Percentiles rank a stretch among this genome's conserved stretches.
These are phyloP conservation scores for Aspergillus funiculosus DNA, from an alignment of 495 filamentous ascomycete genomes.

Conservation along the genomic window DNA sequence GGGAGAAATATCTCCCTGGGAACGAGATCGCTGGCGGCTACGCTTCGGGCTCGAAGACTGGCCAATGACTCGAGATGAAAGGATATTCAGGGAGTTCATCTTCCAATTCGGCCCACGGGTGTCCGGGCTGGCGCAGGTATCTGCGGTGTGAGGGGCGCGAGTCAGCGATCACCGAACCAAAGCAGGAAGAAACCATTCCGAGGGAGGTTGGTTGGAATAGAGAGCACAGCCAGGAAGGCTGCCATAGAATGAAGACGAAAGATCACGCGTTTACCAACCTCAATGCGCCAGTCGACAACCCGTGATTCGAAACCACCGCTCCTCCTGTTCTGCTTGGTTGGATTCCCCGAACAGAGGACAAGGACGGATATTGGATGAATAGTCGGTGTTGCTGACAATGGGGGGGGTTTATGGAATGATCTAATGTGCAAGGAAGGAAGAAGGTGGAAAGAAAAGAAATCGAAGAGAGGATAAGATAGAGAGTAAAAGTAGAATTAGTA, in stretches of 20 bases:
- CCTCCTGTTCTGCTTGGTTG: conserved; percentile 19
- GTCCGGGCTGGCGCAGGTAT: conserved; percentile 37
- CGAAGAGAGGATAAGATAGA: neutral
- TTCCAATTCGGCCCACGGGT: conserved; percentile 56
- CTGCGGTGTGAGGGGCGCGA: conserved; percentile 23
- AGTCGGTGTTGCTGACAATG: neutral
- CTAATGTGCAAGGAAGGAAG: neutral
- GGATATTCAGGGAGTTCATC: conserved; percentile 98
- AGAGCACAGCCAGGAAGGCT: conserved; percentile 12
- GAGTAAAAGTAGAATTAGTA: conserved; percentile 1
- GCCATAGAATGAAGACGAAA: conserved; percentile 15
- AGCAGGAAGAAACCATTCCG: conserved; percentile 2
- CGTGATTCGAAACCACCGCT: conserved; percentile 34
- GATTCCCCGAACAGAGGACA: neutral
- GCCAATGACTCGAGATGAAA: conserved; percentile 79
- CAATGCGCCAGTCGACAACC: conserved; percentile 43
- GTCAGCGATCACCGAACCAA: conserved; percentile 20
- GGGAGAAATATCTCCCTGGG: conserved; percentile 51
- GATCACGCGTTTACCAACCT: conserved; percentile 28
- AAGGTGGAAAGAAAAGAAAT: neutral
- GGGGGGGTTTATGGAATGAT: too few species aligned
- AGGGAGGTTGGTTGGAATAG: too few species aligned
- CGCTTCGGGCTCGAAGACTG: conserved; percentile 45
- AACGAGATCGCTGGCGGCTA: conserved; percentile 58
- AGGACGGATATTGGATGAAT: conserved; percentile 3